Percentiles rank a stretch among this genome's conserved stretches.
These are phyloP conservation scores for Saksenaea vasiformis DNA, from an alignment of 371 early-diverging fungal genomes.

Conservation along the genomic window DNA sequence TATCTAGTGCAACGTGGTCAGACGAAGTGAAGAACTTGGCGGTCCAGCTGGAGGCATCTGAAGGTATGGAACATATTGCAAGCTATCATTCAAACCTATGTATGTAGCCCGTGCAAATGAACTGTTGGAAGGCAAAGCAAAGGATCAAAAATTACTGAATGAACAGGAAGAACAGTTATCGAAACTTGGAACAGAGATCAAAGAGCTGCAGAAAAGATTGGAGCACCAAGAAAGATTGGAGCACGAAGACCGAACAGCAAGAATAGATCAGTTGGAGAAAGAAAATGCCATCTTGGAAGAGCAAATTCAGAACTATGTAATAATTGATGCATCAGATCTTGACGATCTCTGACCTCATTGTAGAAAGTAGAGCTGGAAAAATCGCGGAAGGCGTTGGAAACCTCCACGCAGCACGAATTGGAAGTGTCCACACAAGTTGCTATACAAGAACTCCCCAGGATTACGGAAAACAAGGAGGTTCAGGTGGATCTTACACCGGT, in stretches of 20 bases:
- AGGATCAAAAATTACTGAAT: conserved; percentile 10
- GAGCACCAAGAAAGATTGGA: too few relatives aligned
- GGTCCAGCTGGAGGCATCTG: conserved; percentile 27
- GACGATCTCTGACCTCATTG: neutral
- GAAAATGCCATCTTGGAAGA: conserved; percentile 17
- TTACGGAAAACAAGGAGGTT: conserved; percentile 16
- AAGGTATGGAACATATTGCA: conserved; percentile 22
- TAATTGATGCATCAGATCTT: neutral
- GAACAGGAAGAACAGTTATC: conserved; percentile 1
- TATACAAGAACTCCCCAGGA: neutral
- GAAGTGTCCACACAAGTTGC: neutral
- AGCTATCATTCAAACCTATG: neutral
- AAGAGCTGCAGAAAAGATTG: conserved; percentile 12
- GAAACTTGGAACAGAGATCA: conserved; percentile 5
- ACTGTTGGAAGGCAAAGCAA: conserved; percentile 16
- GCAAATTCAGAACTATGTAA: conserved; percentile 16
- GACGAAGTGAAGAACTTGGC: conserved; percentile 28
- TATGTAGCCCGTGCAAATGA: conserved; percentile 15
- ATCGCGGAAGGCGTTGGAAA: neutral
- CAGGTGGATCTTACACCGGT: conserved; percentile 16
- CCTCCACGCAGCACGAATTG: neutral
- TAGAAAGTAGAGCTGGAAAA: conserved; percentile 6
- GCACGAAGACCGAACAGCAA: too few relatives aligned
- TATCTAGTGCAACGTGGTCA: conserved; percentile 36
- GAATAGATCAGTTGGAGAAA: conserved; percentile 21